phyloP scores from a whole-genome alignment of 345 rosid species.

The Punica granatum region DNA sequence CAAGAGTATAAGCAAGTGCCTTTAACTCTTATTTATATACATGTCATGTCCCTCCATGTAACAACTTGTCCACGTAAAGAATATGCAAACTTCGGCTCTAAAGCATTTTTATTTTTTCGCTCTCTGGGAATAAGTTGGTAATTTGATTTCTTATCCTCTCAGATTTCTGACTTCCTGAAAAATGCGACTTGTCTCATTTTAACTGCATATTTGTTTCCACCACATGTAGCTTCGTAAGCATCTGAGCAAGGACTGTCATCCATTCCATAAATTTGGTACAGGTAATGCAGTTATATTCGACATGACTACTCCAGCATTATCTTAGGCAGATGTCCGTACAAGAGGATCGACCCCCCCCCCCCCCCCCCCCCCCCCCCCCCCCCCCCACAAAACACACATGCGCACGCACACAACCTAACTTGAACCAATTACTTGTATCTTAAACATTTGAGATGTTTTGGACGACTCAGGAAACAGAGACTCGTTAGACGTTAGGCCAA shows the following conservation, averaged over 20 bases:
- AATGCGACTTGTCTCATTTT: neutral
- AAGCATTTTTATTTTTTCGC: neutral
- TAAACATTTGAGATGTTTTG: conserved; percentile 1
- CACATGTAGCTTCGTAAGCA: conserved; percentile 8
- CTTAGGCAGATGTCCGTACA: neutral
- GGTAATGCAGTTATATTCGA: conserved; percentile 8
- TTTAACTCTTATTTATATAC: neutral
- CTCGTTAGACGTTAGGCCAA: conserved; percentile 67
- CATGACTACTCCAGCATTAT: neutral
- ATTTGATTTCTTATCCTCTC: neutral
- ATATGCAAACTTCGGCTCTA: neutral
- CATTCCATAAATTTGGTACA: conserved; percentile 13
- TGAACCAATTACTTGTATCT: neutral
- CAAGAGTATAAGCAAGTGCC: neutral
- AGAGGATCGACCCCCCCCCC: too few species aligned
- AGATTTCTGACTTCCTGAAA: neutral
- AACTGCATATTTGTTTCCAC: neutral
- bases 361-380: too few species aligned
- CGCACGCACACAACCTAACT: too few species aligned
- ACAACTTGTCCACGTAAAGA: neutral
- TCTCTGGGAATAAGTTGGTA: neutral
- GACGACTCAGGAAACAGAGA: conserved; percentile 56
- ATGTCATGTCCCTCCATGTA: neutral
- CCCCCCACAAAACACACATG: too few species aligned
- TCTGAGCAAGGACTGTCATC: conserved; percentile 11